Base-by-base conservation (phyloP, 306 rosid species). In the Gillenia trifoliata region DNA sequence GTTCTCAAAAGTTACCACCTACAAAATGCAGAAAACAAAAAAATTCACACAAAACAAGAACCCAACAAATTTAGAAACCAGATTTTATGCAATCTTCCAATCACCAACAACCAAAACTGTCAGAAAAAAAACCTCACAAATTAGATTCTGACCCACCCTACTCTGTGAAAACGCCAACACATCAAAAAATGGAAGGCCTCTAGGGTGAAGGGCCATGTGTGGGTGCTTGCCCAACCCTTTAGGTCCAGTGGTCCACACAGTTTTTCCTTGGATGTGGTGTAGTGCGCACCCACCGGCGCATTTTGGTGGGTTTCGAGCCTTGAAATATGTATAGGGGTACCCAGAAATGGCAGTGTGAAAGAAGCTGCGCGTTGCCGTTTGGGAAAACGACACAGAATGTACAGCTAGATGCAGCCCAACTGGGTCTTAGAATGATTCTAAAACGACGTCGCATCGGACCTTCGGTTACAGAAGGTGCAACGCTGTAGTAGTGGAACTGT, bases 361-460 rank as follows among this genome's bases (percentile, higher is more conserved):
- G 47, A 28, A 57, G 34, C 65, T 66, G 71, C 72, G 66, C 41
- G 38, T 22, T 40, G 25, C 40, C 33, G 81, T 75, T 60, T 23
- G 50, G 63, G 50, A 54, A 80, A 81, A 60, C 50, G 86, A 84
- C 87, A 80, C 2, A 2, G 43, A 49, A 66, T 61, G n/a, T 64
- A 80, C 78, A 83, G 83, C 82, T 74, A 71, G 4, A n/a, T 1
- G 43, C n/a, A 4, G 30, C n/a, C 11, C 73, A 38, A 66, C 64
- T 43, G 74, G 70, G 8, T 4, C 5, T 19, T 57, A 68, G 33
- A 11, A 19, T 5, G 12, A 57, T 57, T 25, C 0, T 57, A 71
- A 66, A 17, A 66, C 36, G 70, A 78, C 61, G 54, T 8, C n/a
- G 50, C 12, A 30, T 63, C 28, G 1, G 61, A 47, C 55, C 50